Conservation (phyloP, 345 rosid species). For the Citrus sinensis region DVS_A1.0 CM039163.1:2901501-2902000, state of each 20-base stretch:
- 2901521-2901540: slow-evolving; percentile 31
- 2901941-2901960: slow-evolving; percentile 56
- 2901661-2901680: slow-evolving; percentile 39
- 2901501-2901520: slow-evolving; percentile 41
- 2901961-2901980: slow-evolving; percentile 41
- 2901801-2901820: slow-evolving; percentile 53
- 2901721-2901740: slow-evolving; percentile 42
- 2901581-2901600: slow-evolving; percentile 43
- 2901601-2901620: slow-evolving; percentile 47
- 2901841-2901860: slow-evolving; percentile 41
- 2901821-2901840: slow-evolving; percentile 47
- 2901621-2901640: slow-evolving; percentile 30
- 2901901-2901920: slow-evolving; percentile 53
- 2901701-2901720: slow-evolving; percentile 43
- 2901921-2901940: slow-evolving; percentile 50
- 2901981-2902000: slow-evolving; percentile 30
- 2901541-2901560: slow-evolving; percentile 31
- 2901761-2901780: slow-evolving; percentile 47
- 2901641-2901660: slow-evolving; percentile 27
- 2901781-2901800: slow-evolving; percentile 56
- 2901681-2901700: slow-evolving; percentile 42
- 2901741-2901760: slow-evolving; percentile 43
- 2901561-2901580: slow-evolving; percentile 26
- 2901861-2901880: slow-evolving; percentile 29
- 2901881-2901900: slow-evolving; percentile 44